phyloP scores from a whole-genome alignment of 768 basidiomycete genomes.

The Thelephora aurantiotincta region DNA sequence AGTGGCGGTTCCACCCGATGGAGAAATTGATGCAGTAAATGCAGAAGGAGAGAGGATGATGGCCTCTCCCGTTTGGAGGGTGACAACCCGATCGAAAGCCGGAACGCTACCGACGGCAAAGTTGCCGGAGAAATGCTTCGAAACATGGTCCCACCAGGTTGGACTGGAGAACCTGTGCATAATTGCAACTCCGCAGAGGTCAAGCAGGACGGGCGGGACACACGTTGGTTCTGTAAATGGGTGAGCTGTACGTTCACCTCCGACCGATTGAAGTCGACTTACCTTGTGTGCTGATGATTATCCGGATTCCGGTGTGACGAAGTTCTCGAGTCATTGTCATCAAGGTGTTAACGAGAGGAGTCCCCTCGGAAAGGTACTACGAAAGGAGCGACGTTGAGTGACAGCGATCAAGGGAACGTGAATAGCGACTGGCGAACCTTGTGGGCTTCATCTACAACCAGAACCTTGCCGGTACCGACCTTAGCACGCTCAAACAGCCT shows the following conservation, averaged over 20 bases:
- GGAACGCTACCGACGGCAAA: slow-evolving; percentile 34
- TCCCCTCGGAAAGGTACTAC: slow-evolving; percentile 40
- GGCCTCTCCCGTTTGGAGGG: slow-evolving; percentile 52
- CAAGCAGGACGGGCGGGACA: slow-evolving; percentile 46
- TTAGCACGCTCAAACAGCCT: slow-evolving; percentile 45
- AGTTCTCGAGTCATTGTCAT: slow-evolving; percentile 46
- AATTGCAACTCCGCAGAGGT: slow-evolving; percentile 44
- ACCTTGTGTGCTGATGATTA: slow-evolving; percentile 61
- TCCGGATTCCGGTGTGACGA: slow-evolving; percentile 50
- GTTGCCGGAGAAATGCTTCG: slow-evolving; percentile 48
- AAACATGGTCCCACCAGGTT: slow-evolving; percentile 53
- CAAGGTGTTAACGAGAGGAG: slow-evolving; percentile 39
- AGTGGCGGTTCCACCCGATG: slow-evolving; percentile 1
- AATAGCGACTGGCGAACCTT: slow-evolving; percentile 27
- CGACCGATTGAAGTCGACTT: slow-evolving; percentile 1
- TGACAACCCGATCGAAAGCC: slow-evolving; percentile 44
- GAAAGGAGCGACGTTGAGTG: neutral
- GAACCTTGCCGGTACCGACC: slow-evolving; percentile 43
- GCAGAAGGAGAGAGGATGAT: slow-evolving; percentile 47
- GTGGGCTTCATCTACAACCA: slow-evolving; percentile 59
- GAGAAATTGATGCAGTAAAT: slow-evolving; percentile 4
- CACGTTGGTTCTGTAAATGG: slow-evolving; percentile 42
- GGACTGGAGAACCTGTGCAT: slow-evolving; percentile 58
- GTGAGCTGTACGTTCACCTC: neutral
- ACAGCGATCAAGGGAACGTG: neutral